These are phyloP conservation scores for Lachancea quebecensis DNA, from an alignment of 805 yeast genomes.

Conservation along the genomic window DNA sequence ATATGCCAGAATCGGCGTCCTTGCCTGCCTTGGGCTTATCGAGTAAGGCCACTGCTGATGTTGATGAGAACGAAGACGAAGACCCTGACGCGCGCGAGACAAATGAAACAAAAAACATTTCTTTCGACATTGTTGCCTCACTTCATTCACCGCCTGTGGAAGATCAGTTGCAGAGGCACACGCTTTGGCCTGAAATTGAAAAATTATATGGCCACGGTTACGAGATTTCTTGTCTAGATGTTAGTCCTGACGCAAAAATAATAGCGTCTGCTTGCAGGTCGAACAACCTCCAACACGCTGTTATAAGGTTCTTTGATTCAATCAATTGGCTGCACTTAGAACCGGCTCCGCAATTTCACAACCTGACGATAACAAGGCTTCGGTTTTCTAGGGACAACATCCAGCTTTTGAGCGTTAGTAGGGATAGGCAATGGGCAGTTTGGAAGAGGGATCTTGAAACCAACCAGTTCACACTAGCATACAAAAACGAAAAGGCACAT, in stretches of 20 bases:
- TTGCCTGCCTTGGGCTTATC: slow-evolving; percentile 91
- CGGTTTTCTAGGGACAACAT: slow-evolving; percentile 64
- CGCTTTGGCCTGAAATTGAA: slow-evolving; percentile 92
- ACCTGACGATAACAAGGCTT: slow-evolving; percentile 76
- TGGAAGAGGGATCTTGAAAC: slow-evolving; percentile 47
- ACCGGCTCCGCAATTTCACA: slow-evolving; percentile 59
- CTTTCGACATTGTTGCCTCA: slow-evolving; percentile 41
- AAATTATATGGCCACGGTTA: slow-evolving; percentile 97
- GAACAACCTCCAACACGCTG: slow-evolving; percentile 78
- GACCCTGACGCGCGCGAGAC: slow-evolving; percentile 31
- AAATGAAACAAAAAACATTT: slow-evolving; percentile 33
- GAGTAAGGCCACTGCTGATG: slow-evolving; percentile 69
- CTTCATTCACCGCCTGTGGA: slow-evolving; percentile 70
- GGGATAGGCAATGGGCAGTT: slow-evolving; percentile 80
- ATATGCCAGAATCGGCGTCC: slow-evolving; percentile 75
- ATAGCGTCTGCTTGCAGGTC: slow-evolving; percentile 92
- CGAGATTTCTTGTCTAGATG: slow-evolving; percentile 76
- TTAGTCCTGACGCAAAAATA: slow-evolving; percentile 51
- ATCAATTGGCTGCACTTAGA: slow-evolving; percentile 54
- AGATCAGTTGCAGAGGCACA: slow-evolving; percentile 83
- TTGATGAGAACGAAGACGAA: slow-evolving; percentile 37
- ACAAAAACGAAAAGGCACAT: slow-evolving; percentile 66
- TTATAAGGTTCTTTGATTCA: slow-evolving; percentile 65
- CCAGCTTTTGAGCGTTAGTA: slow-evolving; percentile 67
- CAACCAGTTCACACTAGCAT: slow-evolving; percentile 35